phyloP scores from a whole-genome alignment of 352 stramenopile genomes.

The Pythium aristosporum region DNA sequence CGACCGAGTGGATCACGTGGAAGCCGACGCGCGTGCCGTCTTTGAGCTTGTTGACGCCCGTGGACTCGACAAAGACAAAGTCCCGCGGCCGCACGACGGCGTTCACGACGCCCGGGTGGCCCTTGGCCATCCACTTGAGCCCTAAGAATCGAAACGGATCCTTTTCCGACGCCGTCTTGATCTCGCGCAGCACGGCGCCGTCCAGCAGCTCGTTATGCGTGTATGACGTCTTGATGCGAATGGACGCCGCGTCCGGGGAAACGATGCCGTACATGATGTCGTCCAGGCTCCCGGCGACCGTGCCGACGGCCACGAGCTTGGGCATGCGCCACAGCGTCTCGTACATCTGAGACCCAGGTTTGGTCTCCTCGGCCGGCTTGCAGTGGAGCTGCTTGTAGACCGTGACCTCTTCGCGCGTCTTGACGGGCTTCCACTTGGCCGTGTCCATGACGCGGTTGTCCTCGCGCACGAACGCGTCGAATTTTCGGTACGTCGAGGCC shows the following conservation, averaged over 20 bases:
- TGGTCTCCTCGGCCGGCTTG: too few relatives aligned
- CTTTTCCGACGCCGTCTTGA: constrained; percentile 33
- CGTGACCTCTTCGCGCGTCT: constrained; percentile 29
- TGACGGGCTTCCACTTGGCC: constrained; percentile 41
- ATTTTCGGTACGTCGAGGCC: too few relatives aligned
- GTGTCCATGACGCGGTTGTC: constrained; percentile 34
- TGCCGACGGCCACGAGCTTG: constrained; percentile 48
- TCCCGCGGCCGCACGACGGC: constrained; percentile 36
- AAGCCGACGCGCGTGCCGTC: constrained; percentile 43
- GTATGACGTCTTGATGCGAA: constrained; percentile 37
- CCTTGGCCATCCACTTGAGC: constrained; percentile 31
- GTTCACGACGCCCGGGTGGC: constrained; percentile 2
- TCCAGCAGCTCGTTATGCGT: constrained; percentile 28
- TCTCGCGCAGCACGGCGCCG: constrained; percentile 39
- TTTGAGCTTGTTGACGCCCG: constrained; percentile 32
- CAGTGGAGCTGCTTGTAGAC: too few relatives aligned
- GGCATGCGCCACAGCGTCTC: constrained; percentile 32
- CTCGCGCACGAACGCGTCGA: too few relatives aligned
- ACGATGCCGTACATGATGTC: constrained; percentile 62
- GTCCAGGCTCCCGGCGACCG: constrained; percentile 50
- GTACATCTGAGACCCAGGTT: too few relatives aligned
- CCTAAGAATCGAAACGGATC: constrained; percentile 25
- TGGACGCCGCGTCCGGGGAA: constrained; percentile 25
- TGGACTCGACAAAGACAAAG: constrained; percentile 47
- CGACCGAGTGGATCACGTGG: constrained; percentile 39